phyloP scores from a whole-genome alignment of 169 alveolate genomes.

The Eimeria brunetti region DNA sequence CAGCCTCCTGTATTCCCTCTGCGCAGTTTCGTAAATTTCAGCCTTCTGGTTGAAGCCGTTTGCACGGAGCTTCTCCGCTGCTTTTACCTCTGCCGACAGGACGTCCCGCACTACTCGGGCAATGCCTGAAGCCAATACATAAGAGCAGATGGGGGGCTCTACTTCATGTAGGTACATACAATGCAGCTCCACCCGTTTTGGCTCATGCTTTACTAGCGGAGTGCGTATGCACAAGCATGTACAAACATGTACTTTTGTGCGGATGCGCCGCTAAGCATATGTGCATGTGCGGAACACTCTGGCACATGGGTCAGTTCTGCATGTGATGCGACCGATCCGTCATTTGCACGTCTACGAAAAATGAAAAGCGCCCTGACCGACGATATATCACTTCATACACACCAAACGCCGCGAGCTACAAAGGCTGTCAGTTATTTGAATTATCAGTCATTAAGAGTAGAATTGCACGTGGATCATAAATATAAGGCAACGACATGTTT shows the following conservation, averaged over 20 bases:
- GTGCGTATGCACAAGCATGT: background rate
- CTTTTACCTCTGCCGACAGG: conserved; percentile 54
- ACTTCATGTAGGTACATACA: background rate
- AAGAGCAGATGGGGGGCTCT: background rate
- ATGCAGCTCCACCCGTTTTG: background rate
- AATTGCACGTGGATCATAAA: background rate
- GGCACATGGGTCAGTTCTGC: background rate
- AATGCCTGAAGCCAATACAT: conserved; percentile 21
- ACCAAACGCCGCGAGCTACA: background rate
- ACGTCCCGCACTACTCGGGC: conserved; percentile 35
- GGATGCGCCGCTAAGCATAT: background rate
- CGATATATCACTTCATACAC: background rate
- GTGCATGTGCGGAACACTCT: background rate
- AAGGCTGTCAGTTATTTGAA: background rate
- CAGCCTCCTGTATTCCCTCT: conserved; percentile 61
- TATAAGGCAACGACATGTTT: background rate
- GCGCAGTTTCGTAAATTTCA: conserved; percentile 67
- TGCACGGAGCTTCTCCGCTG: conserved; percentile 42
- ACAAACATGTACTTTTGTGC: background rate
- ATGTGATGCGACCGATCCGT: background rate
- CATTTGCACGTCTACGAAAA: background rate
- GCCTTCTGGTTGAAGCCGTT: conserved; percentile 68
- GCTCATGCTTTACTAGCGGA: background rate
- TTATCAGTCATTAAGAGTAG: background rate
- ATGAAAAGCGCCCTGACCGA: background rate